Conservation (phyloP, 345 rosid species). For the Cardamine chenopodiifolia region DNA sequence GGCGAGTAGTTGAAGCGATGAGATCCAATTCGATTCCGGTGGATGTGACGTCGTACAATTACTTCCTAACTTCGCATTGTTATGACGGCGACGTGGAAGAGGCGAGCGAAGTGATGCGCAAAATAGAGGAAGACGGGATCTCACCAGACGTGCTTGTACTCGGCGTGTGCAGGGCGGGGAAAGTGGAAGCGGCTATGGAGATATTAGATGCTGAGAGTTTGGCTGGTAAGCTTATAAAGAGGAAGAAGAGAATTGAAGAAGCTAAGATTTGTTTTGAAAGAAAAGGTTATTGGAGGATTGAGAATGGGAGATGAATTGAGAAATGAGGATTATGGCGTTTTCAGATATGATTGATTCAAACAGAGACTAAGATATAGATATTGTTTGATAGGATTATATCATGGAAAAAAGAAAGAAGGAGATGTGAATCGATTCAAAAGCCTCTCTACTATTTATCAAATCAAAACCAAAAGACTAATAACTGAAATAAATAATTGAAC, state of each 20-base stretch:
- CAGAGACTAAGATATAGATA: not conserved
- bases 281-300: conserved; percentile 50
- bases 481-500: not conserved
- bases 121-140: conserved; percentile 52
- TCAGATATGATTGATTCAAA: too few species aligned
- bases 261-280: conserved; percentile 51
- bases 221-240: conserved; percentile 48
- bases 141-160: conserved; percentile 53
- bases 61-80: conserved; percentile 50
- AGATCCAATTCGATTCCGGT: conserved; percentile 37
- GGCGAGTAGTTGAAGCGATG: conserved; percentile 52
- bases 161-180: conserved; percentile 59
- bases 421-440: not conserved
- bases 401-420: conserved; percentile 7
- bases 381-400: not conserved
- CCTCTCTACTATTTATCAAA: not conserved
- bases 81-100: conserved; percentile 42
- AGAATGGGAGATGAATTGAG: conserved; percentile 39
- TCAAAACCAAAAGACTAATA: not conserved
- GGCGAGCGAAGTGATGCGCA: conserved; percentile 48
- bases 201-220: conserved; percentile 54
- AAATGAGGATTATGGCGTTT: not conserved
- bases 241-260: conserved; percentile 38
- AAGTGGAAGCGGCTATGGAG: conserved; percentile 58
- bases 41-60: conserved; percentile 57